Percentiles rank a stretch among this genome's conserved stretches.
phyloP scores from a whole-genome alignment of 2,329 filamentous ascomycete species.

The Pseudopyrenochaeta lycopersici region DNA sequence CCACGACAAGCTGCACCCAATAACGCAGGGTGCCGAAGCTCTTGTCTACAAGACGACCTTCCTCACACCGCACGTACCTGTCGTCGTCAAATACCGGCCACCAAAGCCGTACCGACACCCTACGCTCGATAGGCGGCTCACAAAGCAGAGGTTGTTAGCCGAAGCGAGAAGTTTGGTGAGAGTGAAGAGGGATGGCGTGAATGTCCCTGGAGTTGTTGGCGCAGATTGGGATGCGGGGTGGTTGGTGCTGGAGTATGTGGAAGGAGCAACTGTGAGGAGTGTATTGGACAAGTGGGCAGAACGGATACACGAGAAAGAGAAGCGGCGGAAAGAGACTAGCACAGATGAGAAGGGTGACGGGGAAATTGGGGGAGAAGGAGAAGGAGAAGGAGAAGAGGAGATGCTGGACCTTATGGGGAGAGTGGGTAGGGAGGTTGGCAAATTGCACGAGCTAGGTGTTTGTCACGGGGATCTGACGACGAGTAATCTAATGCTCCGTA shows the following conservation, averaged over 20 bases:
- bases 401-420: constrained; percentile 68
- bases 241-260: constrained; percentile 60
- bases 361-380: constrained; percentile 33
- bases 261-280: constrained; percentile 74
- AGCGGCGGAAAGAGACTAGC: constrained; percentile 4
- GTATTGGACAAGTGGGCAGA: constrained; percentile 74
- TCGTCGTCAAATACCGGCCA: constrained; percentile 90
- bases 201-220: constrained; percentile 82
- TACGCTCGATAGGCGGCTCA: constrained; percentile 85
- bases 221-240: constrained; percentile 69
- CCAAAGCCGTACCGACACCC: constrained; percentile 92
- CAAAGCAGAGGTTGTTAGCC: constrained; percentile 83
- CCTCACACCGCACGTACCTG: constrained; percentile 71
- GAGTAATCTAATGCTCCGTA: constrained; percentile 87
- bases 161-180: constrained; percentile 87
- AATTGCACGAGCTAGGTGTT: constrained; percentile 82
- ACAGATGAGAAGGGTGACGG: constrained; percentile 17
- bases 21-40: constrained; percentile 95
- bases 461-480: constrained; percentile 97
- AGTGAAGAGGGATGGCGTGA: constrained; percentile 79
- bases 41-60: constrained; percentile 89
- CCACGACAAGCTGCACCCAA: constrained; percentile 71
- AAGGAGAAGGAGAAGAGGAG: constrained; percentile 38
- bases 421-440: constrained; percentile 76
- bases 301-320: constrained; percentile 25